Evolutionary conservation across 768 basidiomycete genomes (phyloP).

Genomic region (Hemileccinum rubropunctum): DNA sequence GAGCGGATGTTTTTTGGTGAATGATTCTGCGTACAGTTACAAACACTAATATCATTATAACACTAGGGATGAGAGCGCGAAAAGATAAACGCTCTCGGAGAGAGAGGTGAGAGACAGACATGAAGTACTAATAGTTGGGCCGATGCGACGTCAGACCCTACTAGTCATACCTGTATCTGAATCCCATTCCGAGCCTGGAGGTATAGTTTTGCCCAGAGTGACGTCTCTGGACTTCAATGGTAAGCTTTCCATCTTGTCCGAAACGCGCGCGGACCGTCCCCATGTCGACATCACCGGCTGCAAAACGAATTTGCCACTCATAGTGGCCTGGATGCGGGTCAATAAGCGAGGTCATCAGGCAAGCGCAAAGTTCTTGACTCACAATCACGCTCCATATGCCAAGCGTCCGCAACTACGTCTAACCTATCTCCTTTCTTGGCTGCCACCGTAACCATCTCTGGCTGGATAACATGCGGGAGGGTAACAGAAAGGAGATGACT

Average conservation of each 20-base stretch:
- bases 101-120: not conserved
- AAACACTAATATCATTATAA: conserved; percentile 23
- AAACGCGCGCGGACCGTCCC: conserved; percentile 49
- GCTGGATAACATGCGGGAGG: conserved; percentile 46
- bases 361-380: conserved; percentile 28
- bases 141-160: conserved; percentile 1
- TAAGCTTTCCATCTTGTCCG: conserved; percentile 43
- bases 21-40: conserved; percentile 23
- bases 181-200: conserved; percentile 26
- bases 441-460: conserved; percentile 64
- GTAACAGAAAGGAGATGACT: conserved; percentile 46
- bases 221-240: conserved; percentile 42
- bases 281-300: conserved; percentile 55
- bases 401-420: conserved; percentile 58
- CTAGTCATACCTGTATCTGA: conserved; percentile 27
- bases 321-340: conserved; percentile 45
- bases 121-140: conserved; percentile 1
- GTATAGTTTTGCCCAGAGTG: conserved; percentile 24
- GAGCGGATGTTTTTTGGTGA: conserved; percentile 5
- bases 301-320: conserved; percentile 58
- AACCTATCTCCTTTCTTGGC: conserved; percentile 59
- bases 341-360: conserved; percentile 2
- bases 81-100: conserved; percentile 3
- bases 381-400: conserved; percentile 61
- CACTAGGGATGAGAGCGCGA: conserved; percentile 7